These are phyloP conservation scores for Brettanomyces anomalus DNA, from an alignment of 805 yeast species.

Conservation along the genomic window DNA sequence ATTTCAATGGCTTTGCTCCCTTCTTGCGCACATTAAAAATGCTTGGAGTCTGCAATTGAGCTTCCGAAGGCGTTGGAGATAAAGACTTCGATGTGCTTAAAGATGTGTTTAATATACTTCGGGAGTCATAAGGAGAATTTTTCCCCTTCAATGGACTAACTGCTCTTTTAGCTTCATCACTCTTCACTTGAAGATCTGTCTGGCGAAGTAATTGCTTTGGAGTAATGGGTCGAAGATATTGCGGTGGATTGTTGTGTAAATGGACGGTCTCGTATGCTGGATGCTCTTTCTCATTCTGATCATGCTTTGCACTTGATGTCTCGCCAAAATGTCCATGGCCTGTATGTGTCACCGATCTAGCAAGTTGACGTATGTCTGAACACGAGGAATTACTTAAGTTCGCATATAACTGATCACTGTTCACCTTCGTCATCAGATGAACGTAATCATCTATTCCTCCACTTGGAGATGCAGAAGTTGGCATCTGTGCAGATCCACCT, in stretches of 20 bases:
- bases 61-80: neutral
- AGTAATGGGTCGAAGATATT: constrained; percentile 14
- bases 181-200: neutral
- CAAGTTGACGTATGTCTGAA: constrained; percentile 10
- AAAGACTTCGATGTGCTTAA: neutral
- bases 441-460: neutral
- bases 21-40: neutral
- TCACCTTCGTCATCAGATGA: neutral
- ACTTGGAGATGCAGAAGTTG: neutral
- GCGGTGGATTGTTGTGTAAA: constrained; percentile 10
- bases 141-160: constrained; percentile 3
- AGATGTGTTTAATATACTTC: neutral
- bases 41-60: neutral
- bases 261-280: constrained; percentile 18
- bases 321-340: constrained; percentile 8
- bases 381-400: neutral
- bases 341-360: constrained; percentile 19
- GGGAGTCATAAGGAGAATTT: neutral
- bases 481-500: neutral
- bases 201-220: constrained; percentile 12
- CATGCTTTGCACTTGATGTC: neutral
- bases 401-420: constrained; percentile 1
- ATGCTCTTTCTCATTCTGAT: constrained; percentile 5
- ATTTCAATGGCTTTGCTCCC: constrained; percentile 3
- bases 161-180: neutral